Base-by-base conservation (phyloP, 139 green algal species). In the Dunaliella sp. region DNA sequence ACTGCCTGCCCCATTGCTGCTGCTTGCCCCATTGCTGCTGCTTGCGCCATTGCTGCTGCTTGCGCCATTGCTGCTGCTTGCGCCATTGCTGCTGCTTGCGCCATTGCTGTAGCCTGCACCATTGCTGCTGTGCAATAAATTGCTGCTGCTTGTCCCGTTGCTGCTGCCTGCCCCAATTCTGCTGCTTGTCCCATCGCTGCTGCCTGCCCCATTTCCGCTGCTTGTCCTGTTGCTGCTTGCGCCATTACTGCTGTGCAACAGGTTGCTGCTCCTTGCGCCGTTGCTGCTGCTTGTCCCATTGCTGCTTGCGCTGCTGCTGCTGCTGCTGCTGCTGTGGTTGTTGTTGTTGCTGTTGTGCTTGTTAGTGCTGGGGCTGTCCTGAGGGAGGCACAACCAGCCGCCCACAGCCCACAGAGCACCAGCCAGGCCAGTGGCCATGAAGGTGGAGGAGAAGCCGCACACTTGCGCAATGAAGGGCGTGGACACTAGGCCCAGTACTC, bases 401-500 rank as follows among this genome's bases (percentile, higher is more conserved):
- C 86, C 38, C 2, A 86, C 79, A 12, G 91, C 88, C 85, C 86
- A 92, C 3, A 82, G 28, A 16, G 94, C 38, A 25, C 93, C 93
- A 0, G 77, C 72, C 21, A 72, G 75, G 0, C 86, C 89, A 28
- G 92, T 91, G 2, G 84, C 26, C 0, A 90, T 28, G 59, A 94
- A 94, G 33, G 86, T 86, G 1, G 35, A 76, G 1, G 85, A 81
- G 85, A 88, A 92, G 7, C 93, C 91, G 24, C 84, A 38, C 30
- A 38, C 58, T 36, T 75, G 65, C 25, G 88, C 87, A 1, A 95
- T n/a, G 1, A 84, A 7, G 0, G 93, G 92, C 25, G 91, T 89
- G 3, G 86, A 48, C 0, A 82, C 80, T 24, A 96, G 88, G 7
- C 90, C 91, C 30, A 89, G 74, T 22, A 96, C 93, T 7, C 89